Conservation (phyloP, 2,329 filamentous ascomycete genomes). For the Colletotrichum falcatum region DNA sequence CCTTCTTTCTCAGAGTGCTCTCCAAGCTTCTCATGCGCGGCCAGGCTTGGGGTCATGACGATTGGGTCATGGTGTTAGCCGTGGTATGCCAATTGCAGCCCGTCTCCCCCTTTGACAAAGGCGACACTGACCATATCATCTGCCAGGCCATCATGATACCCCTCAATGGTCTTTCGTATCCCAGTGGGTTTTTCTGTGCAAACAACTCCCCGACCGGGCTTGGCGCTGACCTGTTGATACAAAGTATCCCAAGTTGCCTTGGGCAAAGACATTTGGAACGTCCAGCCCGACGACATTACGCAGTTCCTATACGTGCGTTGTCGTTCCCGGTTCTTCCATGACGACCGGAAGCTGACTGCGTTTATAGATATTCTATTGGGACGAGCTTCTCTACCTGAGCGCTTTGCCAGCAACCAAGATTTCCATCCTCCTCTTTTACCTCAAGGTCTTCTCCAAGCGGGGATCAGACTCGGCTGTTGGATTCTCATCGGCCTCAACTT, state of each 20-base stretch:
- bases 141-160: constrained; percentile 32
- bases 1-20: constrained; percentile 47
- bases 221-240: constrained; percentile 41
- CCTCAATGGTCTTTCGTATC: constrained; percentile 26
- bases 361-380: constrained; percentile 46
- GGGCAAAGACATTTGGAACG: constrained; percentile 54
- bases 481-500: constrained; percentile 45
- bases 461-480: constrained; percentile 46
- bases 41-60: constrained; percentile 52
- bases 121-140: constrained; percentile 11
- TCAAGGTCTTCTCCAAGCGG: constrained; percentile 48
- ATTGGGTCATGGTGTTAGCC: constrained; percentile 53
- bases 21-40: constrained; percentile 46
- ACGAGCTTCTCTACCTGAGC: constrained; percentile 49
- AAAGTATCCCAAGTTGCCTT: constrained; percentile 47
- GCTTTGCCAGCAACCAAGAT: constrained; percentile 48
- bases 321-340: fast-evolving
- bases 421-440: constrained; percentile 49
- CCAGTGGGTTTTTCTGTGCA: background rate
- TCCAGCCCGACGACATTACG: constrained; percentile 46
- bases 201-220: too few relatives aligned
- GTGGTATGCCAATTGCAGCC: constrained; percentile 44
- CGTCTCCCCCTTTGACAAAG: background rate
- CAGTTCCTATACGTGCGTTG: constrained; percentile 47
- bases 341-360: background rate